Base-by-base conservation (phyloP, 225 moss, liverwort and hornwort genomes). In the Pleurozium schreberi region DNA sequence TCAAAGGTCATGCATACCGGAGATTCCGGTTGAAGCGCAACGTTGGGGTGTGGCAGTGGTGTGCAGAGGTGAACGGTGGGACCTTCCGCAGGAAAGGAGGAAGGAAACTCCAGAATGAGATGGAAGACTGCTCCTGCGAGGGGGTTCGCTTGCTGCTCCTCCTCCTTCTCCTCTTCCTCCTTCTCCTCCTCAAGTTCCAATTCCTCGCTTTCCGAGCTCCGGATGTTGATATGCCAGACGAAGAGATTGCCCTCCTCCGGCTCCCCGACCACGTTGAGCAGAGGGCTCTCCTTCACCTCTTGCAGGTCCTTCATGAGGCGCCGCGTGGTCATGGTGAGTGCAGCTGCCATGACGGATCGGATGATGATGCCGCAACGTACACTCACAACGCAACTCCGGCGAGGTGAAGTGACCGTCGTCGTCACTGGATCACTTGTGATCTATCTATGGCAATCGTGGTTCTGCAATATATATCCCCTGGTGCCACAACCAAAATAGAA, bases 261-360 rank as follows among this genome's bases (percentile, higher is more conserved):
- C 55, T 88, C 65, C 66, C 84, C 88, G 8, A 76, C 45, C 20
- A 88, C 88, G n/a, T 88, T 88, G 76, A 84, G 42, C 45, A 88
- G 47, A 75, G 88, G 88, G 25, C 18, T 88, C 57, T 84, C 84
- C 75, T 84, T 84, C 66, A 88, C 84, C 76, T 84, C 88, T 75
- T 88, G 84, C 45, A 84, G 58, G 66, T 84, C 88, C 83, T 88
- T 88, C 88, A 88, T 76, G 45, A 88, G 45, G 55, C 84, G 76
- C 53, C 75, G 66, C 28, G 75, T 75, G 53, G 75, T 20, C 88
- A 75, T 88, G 66, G 64, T 66, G 83, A 76, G 65, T 64, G 75
- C 60, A 71, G 60, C 55, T 57, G 88, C 75, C 88, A 88, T 64
- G 75, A 38, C 20, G 30, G n/a, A n/a, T n/a, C n/a, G n/a, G 38